Evolutionary conservation across 1,139 yeast genomes (phyloP).

Genomic region (Sugiyamaella neomexicana): DNA sequence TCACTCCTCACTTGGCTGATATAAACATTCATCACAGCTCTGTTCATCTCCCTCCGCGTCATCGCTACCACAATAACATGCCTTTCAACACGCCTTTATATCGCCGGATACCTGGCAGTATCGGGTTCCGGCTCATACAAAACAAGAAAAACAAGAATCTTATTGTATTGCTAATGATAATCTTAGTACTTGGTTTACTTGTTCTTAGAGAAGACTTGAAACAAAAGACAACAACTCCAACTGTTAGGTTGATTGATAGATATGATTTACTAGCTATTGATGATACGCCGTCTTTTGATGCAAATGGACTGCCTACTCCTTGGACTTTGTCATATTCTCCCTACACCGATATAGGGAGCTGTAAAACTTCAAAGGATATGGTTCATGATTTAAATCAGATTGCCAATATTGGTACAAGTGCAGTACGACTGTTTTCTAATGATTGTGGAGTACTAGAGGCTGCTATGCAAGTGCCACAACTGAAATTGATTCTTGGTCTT

Average conservation of each 20-base stretch:
- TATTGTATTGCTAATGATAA: too few relatives aligned
- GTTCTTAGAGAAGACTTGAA: not conserved
- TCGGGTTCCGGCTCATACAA: too few relatives aligned
- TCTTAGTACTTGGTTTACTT: not conserved
- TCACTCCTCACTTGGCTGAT: too few relatives aligned
- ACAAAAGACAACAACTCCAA: not conserved
- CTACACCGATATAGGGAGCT: conserved; percentile 65
- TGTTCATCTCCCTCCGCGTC: too few relatives aligned
- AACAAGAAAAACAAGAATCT: too few relatives aligned
- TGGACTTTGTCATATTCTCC: conserved; percentile 84
- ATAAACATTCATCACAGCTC: too few relatives aligned
- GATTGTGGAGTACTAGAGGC: conserved; percentile 34
- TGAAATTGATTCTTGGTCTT: conserved; percentile 32
- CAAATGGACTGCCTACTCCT: conserved; percentile 39
- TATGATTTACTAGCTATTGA: not conserved
- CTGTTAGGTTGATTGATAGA: not conserved
- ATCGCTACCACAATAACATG: too few relatives aligned
- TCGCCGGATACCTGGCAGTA: too few relatives aligned
- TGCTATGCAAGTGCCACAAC: conserved; percentile 18
- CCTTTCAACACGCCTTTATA: too few relatives aligned
- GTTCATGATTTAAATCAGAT: conserved; percentile 59
- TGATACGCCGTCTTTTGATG: conserved; percentile 5
- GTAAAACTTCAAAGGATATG: conserved; percentile 64
- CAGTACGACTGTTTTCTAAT: conserved; percentile 31
- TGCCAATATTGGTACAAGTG: conserved; percentile 39